Percentiles rank a stretch among this genome's conserved stretches.
phyloP scores from a whole-genome alignment of 2,329 filamentous ascomycete species.

The Trichoderma hamatum region DNA sequence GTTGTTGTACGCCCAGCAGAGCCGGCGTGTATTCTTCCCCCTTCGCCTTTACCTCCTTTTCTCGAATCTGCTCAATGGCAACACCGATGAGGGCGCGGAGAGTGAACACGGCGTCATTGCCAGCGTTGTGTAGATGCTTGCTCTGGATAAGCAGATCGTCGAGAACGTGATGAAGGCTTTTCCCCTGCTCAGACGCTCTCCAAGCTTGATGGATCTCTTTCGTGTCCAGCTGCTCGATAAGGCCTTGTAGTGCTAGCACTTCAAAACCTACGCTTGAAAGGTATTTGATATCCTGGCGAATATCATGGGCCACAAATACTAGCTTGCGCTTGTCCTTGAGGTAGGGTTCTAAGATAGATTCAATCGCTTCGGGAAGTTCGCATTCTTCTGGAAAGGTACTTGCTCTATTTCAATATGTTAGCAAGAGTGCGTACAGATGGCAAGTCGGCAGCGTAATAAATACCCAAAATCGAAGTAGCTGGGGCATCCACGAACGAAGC shows the following conservation, averaged over 20 bases:
- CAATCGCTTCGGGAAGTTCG: constrained; percentile 42
- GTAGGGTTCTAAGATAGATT: constrained; percentile 42
- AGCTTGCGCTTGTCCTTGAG: constrained; percentile 52
- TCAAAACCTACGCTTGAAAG: constrained; percentile 68
- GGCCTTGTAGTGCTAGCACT: constrained; percentile 50
- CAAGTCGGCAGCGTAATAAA: constrained; percentile 31
- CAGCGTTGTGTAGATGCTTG: constrained; percentile 78
- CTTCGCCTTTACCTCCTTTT: constrained; percentile 29
- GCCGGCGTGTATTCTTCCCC: constrained; percentile 30
- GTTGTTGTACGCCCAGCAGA: background rate
- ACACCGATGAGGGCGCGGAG: constrained; percentile 69
- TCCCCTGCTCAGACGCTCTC: constrained; percentile 54
- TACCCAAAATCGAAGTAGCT: constrained; percentile 76
- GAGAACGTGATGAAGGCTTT: constrained; percentile 65
- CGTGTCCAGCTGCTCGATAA: constrained; percentile 74
- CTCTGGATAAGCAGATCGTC: constrained; percentile 63
- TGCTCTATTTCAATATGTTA: constrained; percentile 36
- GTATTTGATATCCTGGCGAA: constrained; percentile 68
- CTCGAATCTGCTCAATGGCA: constrained; percentile 35
- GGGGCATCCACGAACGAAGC: constrained; percentile 73
- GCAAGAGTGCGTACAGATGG: constrained; percentile 10
- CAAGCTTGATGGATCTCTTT: constrained; percentile 68
- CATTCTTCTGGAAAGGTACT: constrained; percentile 46
- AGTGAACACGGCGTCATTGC: constrained; percentile 84
- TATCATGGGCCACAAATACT: constrained; percentile 79